Percentiles rank a stretch among this genome's conserved stretches.
Evolutionary conservation across 768 basidiomycete genomes (phyloP).

Genomic region (Botryobasidium botryosum): DNA sequence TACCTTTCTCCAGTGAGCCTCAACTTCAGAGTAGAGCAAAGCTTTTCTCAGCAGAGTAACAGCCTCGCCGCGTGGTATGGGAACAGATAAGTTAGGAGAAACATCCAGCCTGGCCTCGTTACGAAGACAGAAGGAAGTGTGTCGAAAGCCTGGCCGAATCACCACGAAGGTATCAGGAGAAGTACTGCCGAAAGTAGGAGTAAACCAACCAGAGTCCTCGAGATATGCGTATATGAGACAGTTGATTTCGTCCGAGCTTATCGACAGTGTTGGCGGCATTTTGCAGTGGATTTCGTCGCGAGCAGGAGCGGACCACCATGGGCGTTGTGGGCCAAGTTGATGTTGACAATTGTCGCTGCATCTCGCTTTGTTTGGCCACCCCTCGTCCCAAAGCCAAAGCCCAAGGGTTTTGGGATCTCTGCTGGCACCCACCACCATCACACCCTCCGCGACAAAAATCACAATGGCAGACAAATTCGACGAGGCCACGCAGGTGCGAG

Average conservation of each 20-base stretch:
- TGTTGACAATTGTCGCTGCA: too few relatives aligned
- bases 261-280: neutral
- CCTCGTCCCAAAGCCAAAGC: too few relatives aligned
- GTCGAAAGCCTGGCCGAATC: constrained; percentile 44
- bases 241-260: constrained; percentile 36
- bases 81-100: constrained; percentile 49
- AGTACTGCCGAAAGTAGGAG: neutral
- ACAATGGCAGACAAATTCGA: constrained; percentile 47
- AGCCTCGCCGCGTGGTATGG: constrained; percentile 67
- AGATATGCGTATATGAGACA: constrained; percentile 74
- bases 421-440: too few relatives aligned
- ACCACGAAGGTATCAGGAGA: neutral
- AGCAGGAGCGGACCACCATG: too few relatives aligned
- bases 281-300: too few relatives aligned
- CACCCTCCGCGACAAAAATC: too few relatives aligned
- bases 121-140: constrained; percentile 66
- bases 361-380: too few relatives aligned
- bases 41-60: constrained; percentile 68
- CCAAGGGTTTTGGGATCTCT: too few relatives aligned
- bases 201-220: constrained; percentile 50
- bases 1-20: constrained; percentile 58
- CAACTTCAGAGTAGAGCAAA: constrained; percentile 64
- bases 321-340: too few relatives aligned
- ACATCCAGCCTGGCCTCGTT: constrained; percentile 56
- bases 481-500: constrained; percentile 52